Percentiles rank a stretch among this genome's conserved stretches.
phyloP scores from a whole-genome alignment of 805 yeast species.

The Lachancea mirantina region DNA sequence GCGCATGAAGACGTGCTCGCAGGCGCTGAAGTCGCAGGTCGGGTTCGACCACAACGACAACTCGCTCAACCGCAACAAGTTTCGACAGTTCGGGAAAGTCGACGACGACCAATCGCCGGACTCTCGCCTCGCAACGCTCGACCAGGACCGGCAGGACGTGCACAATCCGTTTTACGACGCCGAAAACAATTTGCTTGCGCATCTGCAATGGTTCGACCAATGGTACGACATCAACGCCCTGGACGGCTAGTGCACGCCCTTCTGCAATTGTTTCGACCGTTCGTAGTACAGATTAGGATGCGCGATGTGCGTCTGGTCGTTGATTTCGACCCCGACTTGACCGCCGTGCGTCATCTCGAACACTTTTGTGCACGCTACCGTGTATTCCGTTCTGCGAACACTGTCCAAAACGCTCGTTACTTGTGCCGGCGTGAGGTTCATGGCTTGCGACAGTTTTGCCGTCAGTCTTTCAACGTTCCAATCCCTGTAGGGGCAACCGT shows the following conservation, averaged over 20 bases:
- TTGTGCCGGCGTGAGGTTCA: conserved; percentile 38
- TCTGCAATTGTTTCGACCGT: conserved; percentile 55
- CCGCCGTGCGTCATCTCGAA: conserved; percentile 54
- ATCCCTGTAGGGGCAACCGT: conserved; percentile 92
- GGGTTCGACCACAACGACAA: conserved; percentile 51
- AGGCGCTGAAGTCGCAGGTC: conserved; percentile 30
- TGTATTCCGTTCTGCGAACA: conserved; percentile 62
- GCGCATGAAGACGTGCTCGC: conserved; percentile 37
- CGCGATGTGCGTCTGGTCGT: conserved; percentile 55
- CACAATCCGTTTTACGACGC: conserved; percentile 2
- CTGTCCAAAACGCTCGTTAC: conserved; percentile 59
- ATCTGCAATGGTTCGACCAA: conserved; percentile 51
- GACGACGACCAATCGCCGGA: conserved; percentile 19
- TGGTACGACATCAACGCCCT: conserved; percentile 8
- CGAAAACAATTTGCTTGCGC: conserved; percentile 36
- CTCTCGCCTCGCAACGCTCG: conserved; percentile 1
- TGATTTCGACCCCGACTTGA: conserved; percentile 32
- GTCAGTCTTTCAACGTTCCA: conserved; percentile 57
- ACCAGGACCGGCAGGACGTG: neutral
- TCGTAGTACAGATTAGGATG: conserved; percentile 90
- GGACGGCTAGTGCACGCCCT: conserved; percentile 14
- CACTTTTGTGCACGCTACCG: conserved; percentile 83
- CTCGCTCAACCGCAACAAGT: conserved; percentile 42
- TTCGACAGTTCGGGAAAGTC: conserved; percentile 40
- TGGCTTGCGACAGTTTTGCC: conserved; percentile 49